Percentiles rank a stretch among this genome's conserved stretches.
These are phyloP conservation scores for apple (Malus domestica) DNA, from an alignment of 306 rosid species.

Conservation along the genomic window DNA sequence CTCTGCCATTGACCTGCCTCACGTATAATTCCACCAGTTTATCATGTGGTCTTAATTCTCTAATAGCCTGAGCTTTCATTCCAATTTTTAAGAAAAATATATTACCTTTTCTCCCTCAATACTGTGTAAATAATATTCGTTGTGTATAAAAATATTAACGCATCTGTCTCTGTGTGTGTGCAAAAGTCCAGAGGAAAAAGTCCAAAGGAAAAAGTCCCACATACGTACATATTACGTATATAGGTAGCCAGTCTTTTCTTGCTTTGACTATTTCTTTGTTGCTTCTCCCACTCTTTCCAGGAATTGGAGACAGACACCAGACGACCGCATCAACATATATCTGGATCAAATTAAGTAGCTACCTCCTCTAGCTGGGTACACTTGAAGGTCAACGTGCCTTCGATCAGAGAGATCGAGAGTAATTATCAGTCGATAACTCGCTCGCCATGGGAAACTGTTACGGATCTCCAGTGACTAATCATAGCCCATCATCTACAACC, in stretches of 20 bases:
- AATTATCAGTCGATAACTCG: neutral
- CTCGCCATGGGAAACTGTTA: slow-evolving; percentile 21
- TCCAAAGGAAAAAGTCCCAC: neutral
- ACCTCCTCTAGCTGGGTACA: no score
- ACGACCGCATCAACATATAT: neutral
- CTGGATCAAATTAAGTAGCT: neutral
- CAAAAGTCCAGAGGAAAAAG: neutral
- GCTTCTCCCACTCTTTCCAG: slow-evolving; percentile 12
- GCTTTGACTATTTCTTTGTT: slow-evolving; percentile 4
- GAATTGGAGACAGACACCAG: slow-evolving; percentile 1
- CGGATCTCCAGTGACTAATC: slow-evolving; percentile 7
- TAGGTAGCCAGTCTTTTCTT: neutral
- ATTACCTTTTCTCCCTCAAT: neutral
- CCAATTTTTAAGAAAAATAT: neutral
- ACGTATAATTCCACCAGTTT: neutral
- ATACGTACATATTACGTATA: neutral
- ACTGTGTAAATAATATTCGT: neutral
- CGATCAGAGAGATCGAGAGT: neutral
- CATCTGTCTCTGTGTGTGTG: neutral
- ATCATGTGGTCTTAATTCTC: neutral
- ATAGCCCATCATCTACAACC: neutral
- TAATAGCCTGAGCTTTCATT: neutral
- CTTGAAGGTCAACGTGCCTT: neutral
- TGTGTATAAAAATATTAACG: neutral
- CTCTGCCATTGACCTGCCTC: neutral